Percentiles rank a stretch among this genome's conserved stretches.
Evolutionary conservation across 345 rosid species (phyloP).

Genomic region (Orychophragmus violaceus): DNA sequence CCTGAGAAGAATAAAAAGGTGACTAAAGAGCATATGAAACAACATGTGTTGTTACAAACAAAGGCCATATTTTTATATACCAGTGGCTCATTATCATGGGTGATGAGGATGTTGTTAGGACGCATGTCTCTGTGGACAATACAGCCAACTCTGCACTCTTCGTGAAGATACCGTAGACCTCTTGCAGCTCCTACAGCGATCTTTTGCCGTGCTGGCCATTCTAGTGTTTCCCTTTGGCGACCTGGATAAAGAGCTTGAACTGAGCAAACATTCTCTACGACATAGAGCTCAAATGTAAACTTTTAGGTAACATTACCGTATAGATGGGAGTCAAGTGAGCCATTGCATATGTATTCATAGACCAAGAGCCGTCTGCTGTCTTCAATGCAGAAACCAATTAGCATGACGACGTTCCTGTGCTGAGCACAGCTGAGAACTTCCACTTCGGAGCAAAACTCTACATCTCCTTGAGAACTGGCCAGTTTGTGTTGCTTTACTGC

Average conservation of each 20-base stretch:
- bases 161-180: slow-evolving; percentile 96
- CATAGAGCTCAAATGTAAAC: neutral
- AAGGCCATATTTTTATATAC: slow-evolving; percentile 32
- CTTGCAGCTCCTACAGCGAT: slow-evolving; percentile 98
- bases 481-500: slow-evolving; percentile 98
- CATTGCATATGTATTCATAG: slow-evolving; percentile 94
- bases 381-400: slow-evolving; percentile 96
- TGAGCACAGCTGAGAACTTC: slow-evolving; percentile 99
- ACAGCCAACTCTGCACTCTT: slow-evolving; percentile 99
- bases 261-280: slow-evolving; percentile 11
- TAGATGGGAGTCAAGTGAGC: slow-evolving; percentile 89
- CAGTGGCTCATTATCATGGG: slow-evolving; percentile 98
- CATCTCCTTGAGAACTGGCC: slow-evolving; percentile 99
- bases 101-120: slow-evolving; percentile 94
- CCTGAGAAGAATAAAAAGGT: slow-evolving; percentile 35
- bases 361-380: slow-evolving; percentile 87
- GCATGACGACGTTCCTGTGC: slow-evolving; percentile 95
- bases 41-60: neutral
- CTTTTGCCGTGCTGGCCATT: slow-evolving; percentile 92
- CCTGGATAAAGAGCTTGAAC: slow-evolving; percentile 41
- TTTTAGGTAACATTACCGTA: slow-evolving; percentile 49
- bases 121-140: slow-evolving; percentile 99
- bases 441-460: slow-evolving; percentile 97
- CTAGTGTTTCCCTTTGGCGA: slow-evolving; percentile 51
- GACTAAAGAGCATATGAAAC: neutral